Conservation (phyloP, 306 rosid genomes). For the Castanospermum australe region DNA sequence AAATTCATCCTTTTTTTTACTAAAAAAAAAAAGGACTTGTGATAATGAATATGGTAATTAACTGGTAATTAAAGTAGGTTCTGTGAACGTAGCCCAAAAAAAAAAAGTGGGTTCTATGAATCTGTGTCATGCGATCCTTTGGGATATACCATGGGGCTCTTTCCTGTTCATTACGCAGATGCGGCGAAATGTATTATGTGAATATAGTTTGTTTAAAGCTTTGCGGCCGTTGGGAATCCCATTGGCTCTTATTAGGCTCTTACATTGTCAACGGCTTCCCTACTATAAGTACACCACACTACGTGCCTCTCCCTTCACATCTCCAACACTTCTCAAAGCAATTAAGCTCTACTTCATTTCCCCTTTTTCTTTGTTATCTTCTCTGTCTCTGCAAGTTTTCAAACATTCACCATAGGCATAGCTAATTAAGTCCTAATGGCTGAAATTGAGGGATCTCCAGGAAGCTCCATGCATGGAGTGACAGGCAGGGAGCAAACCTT, state of each 20-base stretch:
- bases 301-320: not conserved
- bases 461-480: conserved; percentile 97
- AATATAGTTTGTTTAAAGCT: not conserved
- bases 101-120: too few species aligned
- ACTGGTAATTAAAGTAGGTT: too few species aligned
- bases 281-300: conserved; percentile 35
- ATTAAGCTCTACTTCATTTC: not conserved
- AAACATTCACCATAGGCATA: too few species aligned
- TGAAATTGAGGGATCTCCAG: conserved; percentile 63
- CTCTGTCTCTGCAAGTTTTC: not conserved
- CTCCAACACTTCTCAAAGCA: not conserved
- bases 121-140: conserved; percentile 53
- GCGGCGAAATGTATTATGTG: conserved; percentile 56
- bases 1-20: too few species aligned
- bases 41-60: too few species aligned
- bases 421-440: conserved; percentile 25
- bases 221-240: conserved; percentile 19
- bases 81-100: too few species aligned
- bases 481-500: conserved; percentile 76
- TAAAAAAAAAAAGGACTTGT: too few species aligned
- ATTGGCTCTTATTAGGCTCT: conserved; percentile 29
- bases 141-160: conserved; percentile 54
- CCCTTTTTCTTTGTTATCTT: not conserved
- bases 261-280: conserved; percentile 39
- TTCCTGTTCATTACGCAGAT: conserved; percentile 24